Conservation (phyloP, 495 filamentous ascomycete species). For the Parachaetomium inaequale region DNA sequence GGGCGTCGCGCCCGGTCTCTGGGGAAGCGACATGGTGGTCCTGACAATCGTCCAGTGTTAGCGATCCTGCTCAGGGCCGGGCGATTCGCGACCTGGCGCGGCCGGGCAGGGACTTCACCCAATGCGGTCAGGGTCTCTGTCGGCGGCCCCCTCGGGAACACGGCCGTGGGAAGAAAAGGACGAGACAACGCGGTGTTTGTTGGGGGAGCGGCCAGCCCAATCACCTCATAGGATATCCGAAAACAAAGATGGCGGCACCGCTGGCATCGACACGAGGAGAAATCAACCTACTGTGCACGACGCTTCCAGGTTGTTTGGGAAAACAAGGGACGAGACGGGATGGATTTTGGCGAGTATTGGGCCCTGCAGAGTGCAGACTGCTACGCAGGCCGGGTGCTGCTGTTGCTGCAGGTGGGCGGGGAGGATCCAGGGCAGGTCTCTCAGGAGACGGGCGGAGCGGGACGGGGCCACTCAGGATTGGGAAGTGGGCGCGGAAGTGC, state of each 20-base stretch:
- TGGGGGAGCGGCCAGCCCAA: not conserved
- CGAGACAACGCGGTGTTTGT: not conserved
- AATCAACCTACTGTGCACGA: constrained; percentile 25
- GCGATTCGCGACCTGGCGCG: constrained; percentile 1
- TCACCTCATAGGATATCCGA: not conserved
- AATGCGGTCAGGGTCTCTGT: constrained; percentile 11
- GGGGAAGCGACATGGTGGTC: constrained; percentile 65
- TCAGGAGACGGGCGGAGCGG: constrained; percentile 23
- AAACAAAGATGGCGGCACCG: constrained; percentile 14
- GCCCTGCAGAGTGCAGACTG: constrained; percentile 14
- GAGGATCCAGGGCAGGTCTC: constrained; percentile 10
- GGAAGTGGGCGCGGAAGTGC: not conserved
- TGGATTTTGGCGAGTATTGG: constrained; percentile 11
- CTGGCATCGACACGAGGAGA: constrained; percentile 8
- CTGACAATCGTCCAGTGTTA: constrained; percentile 25
- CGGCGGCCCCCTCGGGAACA: constrained; percentile 8
- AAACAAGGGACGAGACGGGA: not conserved
- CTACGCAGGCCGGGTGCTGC: constrained; percentile 1
- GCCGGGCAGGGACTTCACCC: constrained; percentile 24
- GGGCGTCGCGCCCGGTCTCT: constrained; percentile 59
- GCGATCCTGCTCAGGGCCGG: constrained; percentile 12
- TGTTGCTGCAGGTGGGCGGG: constrained; percentile 19
- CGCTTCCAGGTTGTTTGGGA: constrained; percentile 14
- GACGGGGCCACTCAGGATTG: constrained; percentile 10
- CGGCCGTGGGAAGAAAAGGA: not conserved